phyloP scores from a whole-genome alignment of 1,284 basidiomycete genomes.

The Sutorius eximius region DNA sequence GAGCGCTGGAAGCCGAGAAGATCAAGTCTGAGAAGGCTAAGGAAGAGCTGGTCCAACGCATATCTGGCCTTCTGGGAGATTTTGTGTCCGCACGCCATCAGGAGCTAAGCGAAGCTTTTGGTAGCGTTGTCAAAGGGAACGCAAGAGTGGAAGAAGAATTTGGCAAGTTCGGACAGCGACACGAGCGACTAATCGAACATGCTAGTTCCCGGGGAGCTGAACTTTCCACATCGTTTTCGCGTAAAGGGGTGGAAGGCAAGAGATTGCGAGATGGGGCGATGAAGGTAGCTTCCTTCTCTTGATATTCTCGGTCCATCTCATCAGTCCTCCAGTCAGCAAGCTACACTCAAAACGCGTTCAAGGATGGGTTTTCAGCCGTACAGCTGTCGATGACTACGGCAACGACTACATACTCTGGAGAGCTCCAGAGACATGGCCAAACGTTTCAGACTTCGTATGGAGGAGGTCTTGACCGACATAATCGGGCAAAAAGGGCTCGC shows the following conservation, averaged over 20 bases:
- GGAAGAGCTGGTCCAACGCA: slow-evolving; percentile 68
- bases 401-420: slow-evolving; percentile 50
- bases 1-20: slow-evolving; percentile 68
- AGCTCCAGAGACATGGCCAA: slow-evolving; percentile 52
- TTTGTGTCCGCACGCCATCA: slow-evolving; percentile 71
- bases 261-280: slow-evolving; percentile 55
- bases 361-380: slow-evolving; percentile 46
- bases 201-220: slow-evolving; percentile 43
- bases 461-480: slow-evolving; percentile 57
- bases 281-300: slow-evolving; percentile 47
- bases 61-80: slow-evolving; percentile 69
- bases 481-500: slow-evolving; percentile 64
- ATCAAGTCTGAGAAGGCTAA: slow-evolving; percentile 64
- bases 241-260: slow-evolving; percentile 52
- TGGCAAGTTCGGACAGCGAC: slow-evolving; percentile 46
- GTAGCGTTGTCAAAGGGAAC: slow-evolving; percentile 57
- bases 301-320: slow-evolving; percentile 15
- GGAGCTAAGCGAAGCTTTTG: slow-evolving; percentile 62
- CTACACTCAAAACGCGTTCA: slow-evolving; percentile 42
- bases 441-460: slow-evolving; percentile 44
- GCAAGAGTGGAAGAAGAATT: slow-evolving; percentile 53
- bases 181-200: slow-evolving; percentile 46
- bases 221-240: slow-evolving; percentile 45
- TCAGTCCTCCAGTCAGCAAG: slow-evolving; percentile 42
- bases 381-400: slow-evolving; percentile 48